These are phyloP conservation scores for Pleurotus ostreatus DNA, from an alignment of 768 basidiomycete species.

Conservation along the genomic window DNA sequence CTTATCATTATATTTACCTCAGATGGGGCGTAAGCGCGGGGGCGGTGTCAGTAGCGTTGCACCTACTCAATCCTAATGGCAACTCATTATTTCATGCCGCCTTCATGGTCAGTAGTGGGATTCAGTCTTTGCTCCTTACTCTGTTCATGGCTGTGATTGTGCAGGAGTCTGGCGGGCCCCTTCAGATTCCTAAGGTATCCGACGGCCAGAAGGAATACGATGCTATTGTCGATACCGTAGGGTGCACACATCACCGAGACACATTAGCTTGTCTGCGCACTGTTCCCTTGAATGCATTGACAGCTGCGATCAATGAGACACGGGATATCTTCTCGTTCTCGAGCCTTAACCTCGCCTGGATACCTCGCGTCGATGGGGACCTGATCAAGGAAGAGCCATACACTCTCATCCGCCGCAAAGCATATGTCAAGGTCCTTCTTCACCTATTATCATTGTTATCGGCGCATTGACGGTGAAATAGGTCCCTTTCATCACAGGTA, in stretches of 20 bases:
- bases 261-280: conserved; percentile 28
- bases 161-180: conserved; percentile 16
- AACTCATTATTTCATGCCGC: conserved; percentile 32
- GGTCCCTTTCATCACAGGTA: conserved; percentile 27
- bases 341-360: conserved; percentile 28
- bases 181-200: conserved; percentile 8
- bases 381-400: conserved; percentile 30
- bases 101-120: conserved; percentile 27
- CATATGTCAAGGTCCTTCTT: conserved; percentile 25
- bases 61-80: conserved; percentile 30
- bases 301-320: conserved; percentile 26
- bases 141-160: conserved; percentile 16
- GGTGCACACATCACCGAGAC: conserved; percentile 23
- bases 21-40: conserved; percentile 46
- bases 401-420: conserved; percentile 27
- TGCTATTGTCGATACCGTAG: conserved; percentile 21
- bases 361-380: conserved; percentile 33
- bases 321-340: conserved; percentile 25
- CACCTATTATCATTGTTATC: conserved; percentile 4
- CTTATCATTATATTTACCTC: not conserved
- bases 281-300: conserved; percentile 24
- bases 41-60: conserved; percentile 36
- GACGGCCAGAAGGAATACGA: conserved; percentile 22
- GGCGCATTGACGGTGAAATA: conserved; percentile 10
- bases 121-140: no score